Conservation (phyloP, 2,329 filamentous ascomycete genomes). For the Simplicillium aogashimaense region DNA sequence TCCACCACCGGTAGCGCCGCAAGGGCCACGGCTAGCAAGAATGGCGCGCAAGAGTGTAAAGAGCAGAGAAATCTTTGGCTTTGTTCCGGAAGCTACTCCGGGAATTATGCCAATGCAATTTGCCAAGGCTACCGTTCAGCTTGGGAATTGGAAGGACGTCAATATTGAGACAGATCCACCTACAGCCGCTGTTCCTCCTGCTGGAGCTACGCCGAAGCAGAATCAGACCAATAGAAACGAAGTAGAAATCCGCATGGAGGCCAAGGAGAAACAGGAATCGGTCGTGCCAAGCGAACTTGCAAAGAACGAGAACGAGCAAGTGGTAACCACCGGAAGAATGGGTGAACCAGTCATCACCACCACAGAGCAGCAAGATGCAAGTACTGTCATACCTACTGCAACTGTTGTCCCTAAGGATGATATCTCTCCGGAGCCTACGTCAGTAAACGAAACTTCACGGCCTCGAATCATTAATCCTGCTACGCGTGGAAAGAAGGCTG, state of each 20-base stretch:
- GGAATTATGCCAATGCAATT: conserved; percentile 9
- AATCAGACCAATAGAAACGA: neutral
- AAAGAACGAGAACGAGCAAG: too few species aligned
- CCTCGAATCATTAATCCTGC: conserved; percentile 34
- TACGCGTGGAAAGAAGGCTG: conserved; percentile 42
- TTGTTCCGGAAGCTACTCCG: conserved; percentile 13
- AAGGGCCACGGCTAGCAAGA: conserved; percentile 25
- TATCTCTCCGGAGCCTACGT: too few species aligned
- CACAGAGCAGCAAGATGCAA: too few species aligned
- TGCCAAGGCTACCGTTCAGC: conserved; percentile 8
- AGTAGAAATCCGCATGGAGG: neutral
- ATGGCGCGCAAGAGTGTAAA: conserved; percentile 32
- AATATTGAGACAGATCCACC: neutral
- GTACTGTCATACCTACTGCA: too few species aligned
- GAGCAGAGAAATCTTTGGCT: conserved; percentile 37
- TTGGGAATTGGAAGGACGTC: neutral
- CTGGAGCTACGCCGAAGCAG: too few species aligned
- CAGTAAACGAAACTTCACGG: neutral
- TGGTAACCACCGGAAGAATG: too few species aligned
- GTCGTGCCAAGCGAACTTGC: too few species aligned
- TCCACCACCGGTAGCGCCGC: too few species aligned
- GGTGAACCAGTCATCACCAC: too few species aligned
- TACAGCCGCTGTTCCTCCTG: neutral
- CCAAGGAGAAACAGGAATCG: neutral
- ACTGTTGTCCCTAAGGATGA: too few species aligned